These are phyloP conservation scores for Pichia ethanolica DNA, from an alignment of 805 yeast species.

Conservation along the genomic window DNA sequence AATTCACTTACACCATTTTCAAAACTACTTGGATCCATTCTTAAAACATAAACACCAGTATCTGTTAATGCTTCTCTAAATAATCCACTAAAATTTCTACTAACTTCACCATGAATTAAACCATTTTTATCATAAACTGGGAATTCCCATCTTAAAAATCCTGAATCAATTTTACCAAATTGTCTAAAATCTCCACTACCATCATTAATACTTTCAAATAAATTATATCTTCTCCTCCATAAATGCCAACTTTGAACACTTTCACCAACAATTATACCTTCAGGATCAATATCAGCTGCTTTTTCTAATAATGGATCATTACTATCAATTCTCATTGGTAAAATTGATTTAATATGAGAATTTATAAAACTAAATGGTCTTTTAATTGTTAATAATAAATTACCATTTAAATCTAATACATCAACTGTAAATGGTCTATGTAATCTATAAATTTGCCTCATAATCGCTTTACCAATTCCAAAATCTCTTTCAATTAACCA, in stretches of 20 bases:
- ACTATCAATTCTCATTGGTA: slow-evolving; percentile 44
- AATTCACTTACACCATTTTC: slow-evolving; percentile 48
- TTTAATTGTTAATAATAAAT: slow-evolving; percentile 54
- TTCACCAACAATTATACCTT: slow-evolving; percentile 63
- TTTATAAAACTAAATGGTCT: slow-evolving; percentile 86
- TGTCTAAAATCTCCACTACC: slow-evolving; percentile 48
- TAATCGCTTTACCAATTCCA: slow-evolving; percentile 58
- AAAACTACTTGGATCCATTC: slow-evolving; percentile 73
- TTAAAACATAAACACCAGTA: slow-evolving; percentile 76
- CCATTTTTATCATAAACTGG: slow-evolving; percentile 59
- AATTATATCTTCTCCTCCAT: slow-evolving; percentile 84
- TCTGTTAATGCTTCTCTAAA: slow-evolving; percentile 92
- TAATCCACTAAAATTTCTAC: slow-evolving; percentile 91
- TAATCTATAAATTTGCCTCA: slow-evolving; percentile 74
- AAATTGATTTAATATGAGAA: slow-evolving; percentile 69
- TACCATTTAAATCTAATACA: slow-evolving; percentile 57
- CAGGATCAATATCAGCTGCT: slow-evolving; percentile 30
- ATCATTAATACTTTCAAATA: slow-evolving; percentile 43
- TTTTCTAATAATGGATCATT: slow-evolving; percentile 13
- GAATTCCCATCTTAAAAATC: slow-evolving; percentile 79
- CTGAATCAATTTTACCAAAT: slow-evolving; percentile 83
- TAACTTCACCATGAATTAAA: slow-evolving; percentile 64
- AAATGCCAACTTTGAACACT: slow-evolving; percentile 90
- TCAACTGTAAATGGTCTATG: slow-evolving; percentile 84
- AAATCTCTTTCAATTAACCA: slow-evolving; percentile 75